These are phyloP conservation scores for Phytopythium cucurbitacearum DNA, from an alignment of 352 stramenopile species.

Conservation along the genomic window DNA sequence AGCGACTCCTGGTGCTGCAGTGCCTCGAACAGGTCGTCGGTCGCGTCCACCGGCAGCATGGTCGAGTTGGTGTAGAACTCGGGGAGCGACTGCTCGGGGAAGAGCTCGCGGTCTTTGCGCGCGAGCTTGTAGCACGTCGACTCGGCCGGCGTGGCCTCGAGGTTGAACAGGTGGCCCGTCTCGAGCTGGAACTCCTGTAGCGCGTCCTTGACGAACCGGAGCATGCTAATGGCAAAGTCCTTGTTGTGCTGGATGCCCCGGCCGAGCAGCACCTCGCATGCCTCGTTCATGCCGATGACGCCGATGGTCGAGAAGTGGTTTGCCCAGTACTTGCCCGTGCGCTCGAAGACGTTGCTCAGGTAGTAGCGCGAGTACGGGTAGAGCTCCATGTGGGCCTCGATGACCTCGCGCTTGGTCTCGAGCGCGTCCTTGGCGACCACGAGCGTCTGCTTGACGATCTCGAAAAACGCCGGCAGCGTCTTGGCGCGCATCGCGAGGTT, in stretches of 20 bases:
- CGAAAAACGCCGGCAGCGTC: constrained; percentile 20
- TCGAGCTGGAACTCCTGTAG: constrained; percentile 23
- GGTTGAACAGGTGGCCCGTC: constrained; percentile 25
- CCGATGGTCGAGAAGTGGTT: constrained; percentile 30
- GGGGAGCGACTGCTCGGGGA: constrained; percentile 12
- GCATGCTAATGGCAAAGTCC: constrained; percentile 18
- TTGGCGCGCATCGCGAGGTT: constrained; percentile 20
- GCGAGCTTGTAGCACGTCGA: constrained; percentile 29
- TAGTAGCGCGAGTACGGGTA: constrained; percentile 28
- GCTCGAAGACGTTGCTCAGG: constrained; percentile 20
- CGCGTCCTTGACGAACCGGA: constrained; percentile 26
- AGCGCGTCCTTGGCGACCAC: constrained; percentile 22
- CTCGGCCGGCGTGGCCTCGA: constrained; percentile 25
- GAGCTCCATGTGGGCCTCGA: constrained; percentile 25
- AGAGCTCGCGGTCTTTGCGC: constrained; percentile 21
- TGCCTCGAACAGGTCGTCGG: constrained; percentile 22
- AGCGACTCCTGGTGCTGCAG: constrained; percentile 23
- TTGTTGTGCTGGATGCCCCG: constrained; percentile 27
- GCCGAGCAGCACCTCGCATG: constrained; percentile 18
- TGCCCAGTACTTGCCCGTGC: constrained; percentile 24
- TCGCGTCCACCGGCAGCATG: constrained; percentile 25
- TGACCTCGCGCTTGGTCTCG: constrained; percentile 21
- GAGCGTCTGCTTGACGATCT: constrained; percentile 18
- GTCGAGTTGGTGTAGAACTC: constrained; percentile 30
- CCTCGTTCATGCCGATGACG: constrained; percentile 26